Conservation (phyloP, 495 filamentous ascomycete genomes). For the Aspergillus leporis region DNA sequence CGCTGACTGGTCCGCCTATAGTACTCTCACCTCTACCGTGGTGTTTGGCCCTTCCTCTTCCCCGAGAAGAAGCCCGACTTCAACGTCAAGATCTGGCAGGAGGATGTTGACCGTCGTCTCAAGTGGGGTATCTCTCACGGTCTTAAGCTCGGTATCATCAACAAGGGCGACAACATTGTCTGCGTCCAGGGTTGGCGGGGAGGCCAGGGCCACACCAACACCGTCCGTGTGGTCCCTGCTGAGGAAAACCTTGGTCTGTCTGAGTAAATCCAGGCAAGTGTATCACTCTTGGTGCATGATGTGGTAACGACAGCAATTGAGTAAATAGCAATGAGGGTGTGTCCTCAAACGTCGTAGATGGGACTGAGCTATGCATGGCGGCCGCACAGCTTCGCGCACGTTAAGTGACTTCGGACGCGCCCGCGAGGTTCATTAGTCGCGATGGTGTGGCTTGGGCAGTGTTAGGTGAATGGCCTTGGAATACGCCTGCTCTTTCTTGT, state of each 20-base stretch:
- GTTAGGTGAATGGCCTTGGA: constrained; percentile 10
- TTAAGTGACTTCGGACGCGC: constrained; percentile 7
- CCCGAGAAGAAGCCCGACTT: constrained; percentile 93
- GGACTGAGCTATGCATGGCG: constrained; percentile 14
- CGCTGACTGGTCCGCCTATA: constrained; percentile 21
- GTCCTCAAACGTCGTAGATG: constrained; percentile 20
- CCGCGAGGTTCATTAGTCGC: constrained; percentile 15
- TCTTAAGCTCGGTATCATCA: constrained; percentile 79
- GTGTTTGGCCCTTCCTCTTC: constrained; percentile 96
- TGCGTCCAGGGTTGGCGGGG: constrained; percentile 98
- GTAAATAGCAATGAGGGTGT: constrained; percentile 15
- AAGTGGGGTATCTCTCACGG: constrained; percentile 91
- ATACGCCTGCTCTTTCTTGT: constrained; percentile 2
- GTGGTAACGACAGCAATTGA: constrained; percentile 25
- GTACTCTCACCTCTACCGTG: constrained; percentile 94
- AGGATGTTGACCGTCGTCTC: constrained; percentile 94
- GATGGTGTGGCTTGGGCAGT: constrained; percentile 4
- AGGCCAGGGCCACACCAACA: constrained; percentile 98
- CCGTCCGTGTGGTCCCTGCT: constrained; percentile 70
- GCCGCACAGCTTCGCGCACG: constrained; percentile 12
- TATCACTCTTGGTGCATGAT: constrained; percentile 17
- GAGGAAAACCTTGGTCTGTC: constrained; percentile 61
- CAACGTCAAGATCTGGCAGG: constrained; percentile 85
- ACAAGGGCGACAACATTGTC: constrained; percentile 80
- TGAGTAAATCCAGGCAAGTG: constrained; percentile 31